Evolutionary conservation across 139 green algal species (phyloP), one percentile per base, ranked within the genome.

Genomic region (Yamagishiella unicocca): DNA sequence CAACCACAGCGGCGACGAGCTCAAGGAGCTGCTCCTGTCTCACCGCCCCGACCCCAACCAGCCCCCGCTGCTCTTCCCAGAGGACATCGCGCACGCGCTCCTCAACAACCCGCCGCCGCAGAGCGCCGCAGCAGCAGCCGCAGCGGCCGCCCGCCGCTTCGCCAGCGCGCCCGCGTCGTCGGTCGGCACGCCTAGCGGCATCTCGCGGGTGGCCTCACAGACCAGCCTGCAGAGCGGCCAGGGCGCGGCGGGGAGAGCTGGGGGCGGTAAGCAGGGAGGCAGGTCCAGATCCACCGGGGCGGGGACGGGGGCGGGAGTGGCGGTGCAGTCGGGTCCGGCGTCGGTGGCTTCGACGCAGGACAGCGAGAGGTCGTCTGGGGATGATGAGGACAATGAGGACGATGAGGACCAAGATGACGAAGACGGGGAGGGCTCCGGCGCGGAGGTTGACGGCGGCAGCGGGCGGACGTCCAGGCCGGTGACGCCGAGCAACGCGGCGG

Each of bases 21-120:
- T 83, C 5, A 71, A 71, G 76, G 33, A 71, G 54, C 53, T 83
- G 35, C 77, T 84, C 1, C 77, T 84, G 55, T 27, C 77, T 3
- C 77, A 58, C 54, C 75, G 53, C 17, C 53, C 77, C 54, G 77
- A 73, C 40, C 61, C 79, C 29, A 42, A 72, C 61, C 29, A 62
- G 40, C 27, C 79, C 27, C 42, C 58, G 29, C 12, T 85, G 40
- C 79, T 85, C 29, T 85, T 85, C 40, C 79, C 79, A 0, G 79
- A 85, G 0, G 79, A 85, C 21, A 27, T 85, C 40, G 61, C 79
- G 6, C n/a, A n/a, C 9, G 79, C 79, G 61, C 79, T 85, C 27
- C 38, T 42, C 6, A 33, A 58, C 31, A 53, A 76, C n/a, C 35
- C 24, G 31, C 40, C 66, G 33, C 70, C 38, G 12, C 40, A 25